These are phyloP conservation scores for Ascoidea asiatica DNA, from an alignment of 805 yeast species.

Conservation along the genomic window DNA sequence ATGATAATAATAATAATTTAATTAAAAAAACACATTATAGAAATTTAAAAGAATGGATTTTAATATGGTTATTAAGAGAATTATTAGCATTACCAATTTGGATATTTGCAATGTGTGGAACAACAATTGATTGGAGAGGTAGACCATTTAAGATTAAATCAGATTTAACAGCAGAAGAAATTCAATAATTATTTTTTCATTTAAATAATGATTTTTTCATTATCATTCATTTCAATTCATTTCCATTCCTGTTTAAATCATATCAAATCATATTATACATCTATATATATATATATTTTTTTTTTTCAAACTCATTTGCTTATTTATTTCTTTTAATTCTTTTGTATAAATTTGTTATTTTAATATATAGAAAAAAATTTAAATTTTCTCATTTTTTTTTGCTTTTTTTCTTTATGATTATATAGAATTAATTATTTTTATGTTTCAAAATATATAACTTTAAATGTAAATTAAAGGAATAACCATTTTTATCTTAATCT, in stretches of 20 bases:
- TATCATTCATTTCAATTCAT: background rate
- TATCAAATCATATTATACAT: background rate
- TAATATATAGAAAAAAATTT: background rate
- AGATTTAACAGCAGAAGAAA: constrained; percentile 67
- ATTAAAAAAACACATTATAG: background rate
- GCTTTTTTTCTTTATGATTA: too few species aligned
- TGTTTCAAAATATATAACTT: too few species aligned
- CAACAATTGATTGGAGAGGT: constrained; percentile 68
- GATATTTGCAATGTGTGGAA: constrained; percentile 69
- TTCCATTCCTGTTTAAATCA: background rate
- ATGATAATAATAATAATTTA: background rate
- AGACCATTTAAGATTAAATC: constrained; percentile 57
- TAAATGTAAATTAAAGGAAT: too few species aligned
- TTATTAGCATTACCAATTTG: constrained; percentile 71
- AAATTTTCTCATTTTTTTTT: too few species aligned
- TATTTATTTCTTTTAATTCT: background rate
- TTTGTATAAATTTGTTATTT: background rate
- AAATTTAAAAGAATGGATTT: constrained; percentile 12
- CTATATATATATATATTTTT: background rate
- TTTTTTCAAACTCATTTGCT: background rate
- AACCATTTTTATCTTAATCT: too few species aligned
- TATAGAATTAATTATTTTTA: too few species aligned
- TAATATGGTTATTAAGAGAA: constrained; percentile 60
- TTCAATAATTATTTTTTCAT: background rate
- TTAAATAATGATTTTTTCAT: background rate